Evolutionary conservation across 306 rosid species (phyloP).

Genomic region (Cicer cuneatum): DNA sequence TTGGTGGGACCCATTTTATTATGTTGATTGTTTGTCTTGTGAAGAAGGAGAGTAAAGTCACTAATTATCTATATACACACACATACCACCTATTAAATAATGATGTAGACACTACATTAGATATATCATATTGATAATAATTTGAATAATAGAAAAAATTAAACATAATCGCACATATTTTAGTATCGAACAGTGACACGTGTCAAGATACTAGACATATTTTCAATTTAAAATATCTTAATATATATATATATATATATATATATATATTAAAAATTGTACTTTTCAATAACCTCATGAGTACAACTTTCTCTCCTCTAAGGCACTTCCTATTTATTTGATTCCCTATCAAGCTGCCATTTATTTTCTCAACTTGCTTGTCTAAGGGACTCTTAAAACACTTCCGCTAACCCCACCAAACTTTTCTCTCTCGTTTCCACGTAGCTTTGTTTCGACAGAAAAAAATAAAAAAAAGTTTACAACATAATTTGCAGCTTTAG

Average conservation of each 20-base stretch:
- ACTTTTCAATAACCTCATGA: slow-evolving; percentile 51
- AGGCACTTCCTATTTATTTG: slow-evolving; percentile 68
- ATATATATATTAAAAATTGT: slow-evolving; percentile 31
- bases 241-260: too few species aligned
- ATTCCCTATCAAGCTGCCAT: slow-evolving; percentile 70
- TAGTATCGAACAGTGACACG: too few species aligned
- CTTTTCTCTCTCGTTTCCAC: slow-evolving; percentile 54
- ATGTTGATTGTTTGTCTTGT: slow-evolving; percentile 48
- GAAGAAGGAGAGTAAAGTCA: slow-evolving; percentile 43
- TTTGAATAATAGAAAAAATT: too few species aligned
- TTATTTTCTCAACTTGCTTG: slow-evolving; percentile 63
- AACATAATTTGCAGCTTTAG: background rate
- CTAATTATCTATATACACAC: background rate
- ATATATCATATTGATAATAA: too few species aligned
- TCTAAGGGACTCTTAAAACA: slow-evolving; percentile 15
- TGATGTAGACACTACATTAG: too few species aligned
- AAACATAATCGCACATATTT: too few species aligned
- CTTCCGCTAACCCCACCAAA: slow-evolving; percentile 37
- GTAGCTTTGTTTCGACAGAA: slow-evolving; percentile 32
- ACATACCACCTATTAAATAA: too few species aligned
- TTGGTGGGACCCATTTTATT: slow-evolving; percentile 45
- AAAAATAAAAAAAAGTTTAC: background rate
- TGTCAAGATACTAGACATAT: too few species aligned
- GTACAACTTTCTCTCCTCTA: slow-evolving; percentile 50
- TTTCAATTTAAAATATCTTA: too few species aligned